Conservation (phyloP, 139 green algal species). For the Tetradesmus lagerheimii region DNA sequence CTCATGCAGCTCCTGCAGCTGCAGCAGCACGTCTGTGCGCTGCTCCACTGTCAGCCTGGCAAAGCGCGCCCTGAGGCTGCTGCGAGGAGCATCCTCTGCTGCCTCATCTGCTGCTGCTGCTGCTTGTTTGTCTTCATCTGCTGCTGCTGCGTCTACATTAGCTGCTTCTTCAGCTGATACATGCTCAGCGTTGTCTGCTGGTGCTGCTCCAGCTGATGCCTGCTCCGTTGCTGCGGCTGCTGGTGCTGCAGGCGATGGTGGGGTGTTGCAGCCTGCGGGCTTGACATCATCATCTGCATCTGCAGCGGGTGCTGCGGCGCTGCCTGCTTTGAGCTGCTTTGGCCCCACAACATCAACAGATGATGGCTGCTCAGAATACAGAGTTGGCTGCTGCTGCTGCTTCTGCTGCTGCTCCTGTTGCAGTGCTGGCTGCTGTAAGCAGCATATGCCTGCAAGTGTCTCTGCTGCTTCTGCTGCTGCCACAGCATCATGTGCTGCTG, state of each 20-base stretch:
- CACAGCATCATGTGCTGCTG: not conserved
- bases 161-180: not conserved
- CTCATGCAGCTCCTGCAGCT: not conserved
- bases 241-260: not conserved
- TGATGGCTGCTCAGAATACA: not conserved
- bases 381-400: not conserved
- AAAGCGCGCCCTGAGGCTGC: not conserved
- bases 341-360: not conserved
- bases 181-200: not conserved
- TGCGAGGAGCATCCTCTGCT: not conserved
- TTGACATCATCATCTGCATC: not conserved
- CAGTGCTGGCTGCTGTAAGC: no score
- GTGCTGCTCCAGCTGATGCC: not conserved
- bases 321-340: not conserved
- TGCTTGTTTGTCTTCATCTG: no score
- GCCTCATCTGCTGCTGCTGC: not conserved
- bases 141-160: not conserved
- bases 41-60: not conserved
- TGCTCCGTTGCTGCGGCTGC: not conserved
- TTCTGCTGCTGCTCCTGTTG: not conserved
- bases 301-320: not conserved
- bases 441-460: not conserved
- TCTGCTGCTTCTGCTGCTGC: not conserved
- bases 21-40: not conserved
- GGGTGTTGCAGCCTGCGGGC: no score